Conservation (phyloP, 225 moss, liverwort and hornwort genomes). For the Marchantia paleacea region DNA sequence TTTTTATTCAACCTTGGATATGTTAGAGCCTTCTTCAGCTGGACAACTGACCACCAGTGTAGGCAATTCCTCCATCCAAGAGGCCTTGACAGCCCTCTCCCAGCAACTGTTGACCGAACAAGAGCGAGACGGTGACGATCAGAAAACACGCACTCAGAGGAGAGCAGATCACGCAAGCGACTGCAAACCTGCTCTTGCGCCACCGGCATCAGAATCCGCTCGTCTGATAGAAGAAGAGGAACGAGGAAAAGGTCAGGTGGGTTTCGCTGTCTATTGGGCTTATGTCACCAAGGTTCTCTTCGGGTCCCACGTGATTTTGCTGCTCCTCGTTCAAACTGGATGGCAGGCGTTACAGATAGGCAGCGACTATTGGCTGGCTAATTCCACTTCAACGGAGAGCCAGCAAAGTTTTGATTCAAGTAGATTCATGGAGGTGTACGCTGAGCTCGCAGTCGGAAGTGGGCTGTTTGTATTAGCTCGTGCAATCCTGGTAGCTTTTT, state of each 20-base stretch:
- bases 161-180: background rate
- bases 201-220: slow-evolving; percentile 11
- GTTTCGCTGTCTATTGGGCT: slow-evolving; percentile 55
- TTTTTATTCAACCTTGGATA: background rate
- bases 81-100: background rate
- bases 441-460: slow-evolving; percentile 46
- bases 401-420: slow-evolving; percentile 35
- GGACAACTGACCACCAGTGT: background rate
- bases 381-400: slow-evolving; percentile 51
- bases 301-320: slow-evolving; percentile 39
- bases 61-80: background rate
- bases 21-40: background rate
- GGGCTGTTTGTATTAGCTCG: slow-evolving; percentile 52
- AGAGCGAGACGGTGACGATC: background rate
- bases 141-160: background rate
- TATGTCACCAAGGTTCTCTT: slow-evolving; percentile 63
- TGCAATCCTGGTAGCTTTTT: slow-evolving; percentile 37
- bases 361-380: slow-evolving; percentile 77
- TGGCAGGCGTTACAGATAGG: slow-evolving; percentile 60
- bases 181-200: slow-evolving; percentile 16
- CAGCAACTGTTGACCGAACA: background rate
- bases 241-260: slow-evolving; percentile 61
- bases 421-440: slow-evolving; percentile 56
- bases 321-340: slow-evolving; percentile 45
- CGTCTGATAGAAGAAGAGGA: slow-evolving; percentile 77